These are phyloP conservation scores for Termitomyces sp. DNA, from an alignment of 768 basidiomycete genomes.

Conservation along the genomic window DNA sequence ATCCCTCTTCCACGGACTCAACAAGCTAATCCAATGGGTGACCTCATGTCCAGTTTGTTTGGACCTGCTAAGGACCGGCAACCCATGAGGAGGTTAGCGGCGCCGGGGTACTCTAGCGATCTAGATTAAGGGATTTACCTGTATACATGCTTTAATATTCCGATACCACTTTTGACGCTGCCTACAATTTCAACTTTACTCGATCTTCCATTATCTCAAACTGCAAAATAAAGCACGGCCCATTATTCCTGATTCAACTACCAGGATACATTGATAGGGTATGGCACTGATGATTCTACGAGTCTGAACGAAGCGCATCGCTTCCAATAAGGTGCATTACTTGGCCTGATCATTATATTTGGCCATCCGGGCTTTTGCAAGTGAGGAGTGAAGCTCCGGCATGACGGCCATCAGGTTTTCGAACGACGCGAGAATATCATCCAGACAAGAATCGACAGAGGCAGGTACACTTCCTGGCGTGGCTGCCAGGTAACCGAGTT, in stretches of 20 bases:
- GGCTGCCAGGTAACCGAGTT: constrained; percentile 5
- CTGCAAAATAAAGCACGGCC: too few species aligned
- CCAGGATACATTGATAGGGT: background rate
- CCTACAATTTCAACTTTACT: background rate
- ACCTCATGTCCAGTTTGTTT: constrained; percentile 85
- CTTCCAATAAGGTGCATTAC: constrained; percentile 3
- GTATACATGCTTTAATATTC: background rate
- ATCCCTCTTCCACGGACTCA: constrained; percentile 73
- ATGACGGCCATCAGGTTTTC: constrained; percentile 13
- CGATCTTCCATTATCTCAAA: too few species aligned
- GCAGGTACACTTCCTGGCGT: background rate
- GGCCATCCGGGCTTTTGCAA: background rate
- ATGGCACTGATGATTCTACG: constrained; percentile 8
- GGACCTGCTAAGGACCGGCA: constrained; percentile 45
- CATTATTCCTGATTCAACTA: background rate
- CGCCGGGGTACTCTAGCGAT: constrained; percentile 32
- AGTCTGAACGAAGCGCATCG: constrained; percentile 7
- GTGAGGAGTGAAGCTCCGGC: constrained; percentile 6
- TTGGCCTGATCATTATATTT: background rate
- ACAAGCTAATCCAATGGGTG: constrained; percentile 76
- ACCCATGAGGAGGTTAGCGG: constrained; percentile 33
- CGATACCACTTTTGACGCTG: background rate
- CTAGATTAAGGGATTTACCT: too few species aligned
- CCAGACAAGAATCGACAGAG: constrained; percentile 12
- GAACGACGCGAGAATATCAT: constrained; percentile 17